Evolutionary conservation across 768 basidiomycete species (phyloP).

Genomic region (Dacryopinax primogenitus): DNA sequence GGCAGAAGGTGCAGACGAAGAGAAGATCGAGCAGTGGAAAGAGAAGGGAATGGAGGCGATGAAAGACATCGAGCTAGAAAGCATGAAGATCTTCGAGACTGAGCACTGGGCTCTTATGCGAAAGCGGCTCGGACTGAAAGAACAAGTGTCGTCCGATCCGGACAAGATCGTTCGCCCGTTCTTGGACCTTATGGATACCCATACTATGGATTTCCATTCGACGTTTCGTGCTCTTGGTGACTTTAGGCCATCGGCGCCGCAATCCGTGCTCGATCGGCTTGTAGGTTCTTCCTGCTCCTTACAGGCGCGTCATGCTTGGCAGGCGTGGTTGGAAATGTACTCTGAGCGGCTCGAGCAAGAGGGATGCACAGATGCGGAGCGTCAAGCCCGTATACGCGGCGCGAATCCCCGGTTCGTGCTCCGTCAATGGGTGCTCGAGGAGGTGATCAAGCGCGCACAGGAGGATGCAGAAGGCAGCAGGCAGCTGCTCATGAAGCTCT

Average conservation of each 20-base stretch:
- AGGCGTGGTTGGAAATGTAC: slow-evolving; percentile 52
- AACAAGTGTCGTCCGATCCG: slow-evolving; percentile 47
- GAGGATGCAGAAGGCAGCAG: slow-evolving; percentile 47
- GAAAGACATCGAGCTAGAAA: slow-evolving; percentile 48
- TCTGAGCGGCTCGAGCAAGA: slow-evolving; percentile 38
- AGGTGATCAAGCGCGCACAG: slow-evolving; percentile 70
- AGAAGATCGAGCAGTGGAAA: slow-evolving; percentile 50
- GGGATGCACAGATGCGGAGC: slow-evolving; percentile 33
- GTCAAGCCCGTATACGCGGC: slow-evolving; percentile 38
- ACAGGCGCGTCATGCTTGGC: slow-evolving; percentile 41
- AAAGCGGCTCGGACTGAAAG: slow-evolving; percentile 67
- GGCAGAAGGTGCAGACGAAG: slow-evolving; percentile 41
- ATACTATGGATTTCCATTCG: slow-evolving; percentile 76
- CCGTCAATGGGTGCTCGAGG: slow-evolving; percentile 92
- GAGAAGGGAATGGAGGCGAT: slow-evolving; percentile 40
- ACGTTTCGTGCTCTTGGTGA: slow-evolving; percentile 61
- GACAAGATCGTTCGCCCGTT: slow-evolving; percentile 47
- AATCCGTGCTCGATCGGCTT: slow-evolving; percentile 14
- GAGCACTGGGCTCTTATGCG: slow-evolving; percentile 62
- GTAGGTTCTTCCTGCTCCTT: slow-evolving; percentile 25
- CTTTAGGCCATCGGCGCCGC: slow-evolving; percentile 40
- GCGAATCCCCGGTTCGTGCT: slow-evolving; percentile 87
- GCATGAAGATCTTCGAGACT: slow-evolving; percentile 44
- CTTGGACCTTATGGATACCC: slow-evolving; percentile 56
- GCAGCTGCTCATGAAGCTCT: slow-evolving; percentile 60